A percentile compares a stretch with the other conserved stretches of the same genome.
These are phyloP conservation scores for Aspergillus pseudoviridinutans DNA, from an alignment of 2,329 filamentous ascomycete genomes.

Conservation along the genomic window DNA sequence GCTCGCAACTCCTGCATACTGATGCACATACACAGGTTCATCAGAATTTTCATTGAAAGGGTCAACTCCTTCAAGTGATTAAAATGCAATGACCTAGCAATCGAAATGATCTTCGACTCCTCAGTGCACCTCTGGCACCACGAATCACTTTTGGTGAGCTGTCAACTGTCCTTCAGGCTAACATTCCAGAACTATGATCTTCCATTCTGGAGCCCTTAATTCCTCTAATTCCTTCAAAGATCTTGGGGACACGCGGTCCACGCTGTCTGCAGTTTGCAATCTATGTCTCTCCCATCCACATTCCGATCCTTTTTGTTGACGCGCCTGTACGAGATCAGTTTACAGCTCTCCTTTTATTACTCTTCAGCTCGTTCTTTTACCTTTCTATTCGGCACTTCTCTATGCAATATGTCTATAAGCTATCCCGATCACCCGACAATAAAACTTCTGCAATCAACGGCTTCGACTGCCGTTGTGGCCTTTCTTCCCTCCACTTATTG, in stretches of 20 bases:
- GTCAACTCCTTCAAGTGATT: not conserved
- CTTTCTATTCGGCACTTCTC: not conserved
- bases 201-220: not conserved
- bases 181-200: not conserved
- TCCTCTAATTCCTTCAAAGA: not conserved
- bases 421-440: not conserved
- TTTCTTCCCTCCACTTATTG: not conserved
- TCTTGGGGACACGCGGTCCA: not conserved
- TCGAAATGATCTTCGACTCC: not conserved
- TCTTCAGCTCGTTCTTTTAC: constrained; percentile 5
- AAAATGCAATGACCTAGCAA: not conserved
- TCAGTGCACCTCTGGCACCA: not conserved
- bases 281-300: constrained; percentile 10
- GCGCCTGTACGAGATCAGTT: constrained; percentile 9
- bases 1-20: not conserved
- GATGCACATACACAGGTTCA: not conserved
- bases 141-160: not conserved
- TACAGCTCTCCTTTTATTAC: constrained; percentile 1
- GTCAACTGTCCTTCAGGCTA: not conserved
- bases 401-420: constrained; percentile 3
- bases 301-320: constrained; percentile 19
- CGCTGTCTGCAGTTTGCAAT: not conserved
- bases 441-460: not conserved
- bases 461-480: not conserved
- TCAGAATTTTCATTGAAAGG: not conserved